A percentile compares a stretch with the other conserved stretches of the same genome.
Conservation (phyloP, 139 green algal genomes). For the Nannochloris sp. region DNA sequence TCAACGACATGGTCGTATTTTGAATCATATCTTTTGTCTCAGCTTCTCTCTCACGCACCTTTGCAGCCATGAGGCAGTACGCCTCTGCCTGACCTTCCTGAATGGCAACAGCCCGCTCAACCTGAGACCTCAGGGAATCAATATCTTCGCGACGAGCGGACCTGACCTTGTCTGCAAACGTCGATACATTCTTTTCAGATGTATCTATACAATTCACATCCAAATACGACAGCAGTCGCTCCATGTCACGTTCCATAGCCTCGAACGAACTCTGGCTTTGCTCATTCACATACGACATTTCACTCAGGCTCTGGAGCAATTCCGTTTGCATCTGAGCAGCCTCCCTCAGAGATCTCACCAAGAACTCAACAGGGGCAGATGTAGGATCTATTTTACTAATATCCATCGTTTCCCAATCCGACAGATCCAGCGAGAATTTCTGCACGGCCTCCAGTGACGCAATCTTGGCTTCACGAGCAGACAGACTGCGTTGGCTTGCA, state of each 20-base stretch:
- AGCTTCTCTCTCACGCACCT: neutral
- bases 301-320: neutral
- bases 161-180: too few relatives aligned
- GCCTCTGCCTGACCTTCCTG: constrained; percentile 8
- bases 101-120: neutral
- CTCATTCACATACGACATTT: constrained; percentile 1
- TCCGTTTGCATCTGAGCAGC: neutral
- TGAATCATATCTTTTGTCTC: neutral
- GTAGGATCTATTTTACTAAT: neutral
- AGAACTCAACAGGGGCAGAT: neutral
- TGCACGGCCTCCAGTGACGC: neutral
- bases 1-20: neutral
- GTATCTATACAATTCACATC: too few relatives aligned
- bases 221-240: neutral
- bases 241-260: neutral
- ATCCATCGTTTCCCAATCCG: neutral
- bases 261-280: neutral
- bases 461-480: neutral
- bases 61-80: neutral
- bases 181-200: neutral
- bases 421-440: neutral
- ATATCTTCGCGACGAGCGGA: too few relatives aligned
- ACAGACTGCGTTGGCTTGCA: too few relatives aligned
- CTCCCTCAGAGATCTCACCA: neutral
- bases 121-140: neutral